Evolutionary conservation across 1,139 yeast species (phyloP).

Genomic region (Saccharomyces pastorianus): DNA sequence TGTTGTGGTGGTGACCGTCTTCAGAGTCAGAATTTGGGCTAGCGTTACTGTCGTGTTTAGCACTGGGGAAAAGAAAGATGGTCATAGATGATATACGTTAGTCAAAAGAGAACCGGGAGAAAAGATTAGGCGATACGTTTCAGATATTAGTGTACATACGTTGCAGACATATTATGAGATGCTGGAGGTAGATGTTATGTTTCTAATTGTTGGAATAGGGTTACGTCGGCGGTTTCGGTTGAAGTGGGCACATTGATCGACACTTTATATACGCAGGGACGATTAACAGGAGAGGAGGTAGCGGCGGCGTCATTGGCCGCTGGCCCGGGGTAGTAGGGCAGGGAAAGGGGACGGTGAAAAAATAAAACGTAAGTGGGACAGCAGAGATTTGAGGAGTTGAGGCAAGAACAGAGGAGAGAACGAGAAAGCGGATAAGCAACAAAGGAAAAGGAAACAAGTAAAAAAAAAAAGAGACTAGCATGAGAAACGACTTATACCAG

Average conservation of each 20-base stretch:
- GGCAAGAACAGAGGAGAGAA: background rate
- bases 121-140: background rate
- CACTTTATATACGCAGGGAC: conserved; percentile 1
- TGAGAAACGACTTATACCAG: background rate
- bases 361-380: background rate
- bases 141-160: background rate
- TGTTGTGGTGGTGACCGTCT: conserved; percentile 1
- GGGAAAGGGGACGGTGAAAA: background rate
- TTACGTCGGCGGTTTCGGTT: background rate
- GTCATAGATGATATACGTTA: background rate
- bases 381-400: background rate
- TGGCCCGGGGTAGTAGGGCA: background rate
- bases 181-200: background rate
- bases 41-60: conserved; percentile 1
- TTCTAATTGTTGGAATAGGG: background rate
- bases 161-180: background rate
- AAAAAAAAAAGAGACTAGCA: background rate
- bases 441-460: background rate
- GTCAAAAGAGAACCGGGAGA: background rate
- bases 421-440: background rate
- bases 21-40: background rate
- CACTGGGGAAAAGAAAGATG: background rate
- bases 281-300: background rate
- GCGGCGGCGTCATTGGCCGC: conserved; percentile 1
- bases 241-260: background rate